Percentiles rank a stretch among this genome's conserved stretches.
Conservation (phyloP, 805 yeast genomes). For the Hyphopichia homilentoma region DNA sequence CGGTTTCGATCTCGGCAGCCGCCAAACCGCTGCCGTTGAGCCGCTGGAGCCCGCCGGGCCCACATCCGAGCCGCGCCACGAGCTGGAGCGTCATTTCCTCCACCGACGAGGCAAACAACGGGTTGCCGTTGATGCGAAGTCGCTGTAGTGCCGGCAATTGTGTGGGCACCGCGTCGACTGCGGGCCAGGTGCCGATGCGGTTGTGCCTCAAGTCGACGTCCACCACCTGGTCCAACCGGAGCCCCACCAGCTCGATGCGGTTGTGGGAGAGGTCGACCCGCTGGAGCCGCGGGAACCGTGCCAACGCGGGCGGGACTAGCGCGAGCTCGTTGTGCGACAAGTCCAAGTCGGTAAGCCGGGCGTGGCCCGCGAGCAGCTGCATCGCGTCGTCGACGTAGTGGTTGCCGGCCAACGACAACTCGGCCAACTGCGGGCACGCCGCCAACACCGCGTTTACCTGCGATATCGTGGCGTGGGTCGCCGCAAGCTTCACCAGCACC, state of each 20-base stretch:
- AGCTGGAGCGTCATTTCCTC: conserved; percentile 34
- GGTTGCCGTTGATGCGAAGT: conserved; percentile 52
- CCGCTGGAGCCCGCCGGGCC: conserved; percentile 17
- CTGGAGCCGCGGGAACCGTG: conserved; percentile 9
- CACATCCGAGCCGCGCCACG: conserved; percentile 43
- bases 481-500: conserved; percentile 22
- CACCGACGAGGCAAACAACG: conserved; percentile 33
- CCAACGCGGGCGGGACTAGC: conserved; percentile 20
- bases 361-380: conserved; percentile 4
- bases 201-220: conserved; percentile 53
- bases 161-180: conserved; percentile 33
- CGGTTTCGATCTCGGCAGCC: conserved; percentile 49
- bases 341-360: conserved; percentile 14
- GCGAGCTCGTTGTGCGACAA: conserved; percentile 41
- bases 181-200: conserved; percentile 41
- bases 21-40: conserved; percentile 59
- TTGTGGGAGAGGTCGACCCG: conserved; percentile 21
- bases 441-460: conserved; percentile 15
- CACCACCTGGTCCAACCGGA: conserved; percentile 1
- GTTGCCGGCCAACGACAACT: conserved; percentile 34
- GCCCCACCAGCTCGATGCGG: too few species aligned
- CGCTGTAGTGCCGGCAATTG: conserved; percentile 41
- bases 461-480: conserved; percentile 15
- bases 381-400: conserved; percentile 17
- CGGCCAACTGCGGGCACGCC: conserved; percentile 36